Percentiles rank a stretch among this genome's conserved stretches.
Evolutionary conservation across 345 rosid genomes (phyloP).

Genomic region (Pistacia integerrima): DNA sequence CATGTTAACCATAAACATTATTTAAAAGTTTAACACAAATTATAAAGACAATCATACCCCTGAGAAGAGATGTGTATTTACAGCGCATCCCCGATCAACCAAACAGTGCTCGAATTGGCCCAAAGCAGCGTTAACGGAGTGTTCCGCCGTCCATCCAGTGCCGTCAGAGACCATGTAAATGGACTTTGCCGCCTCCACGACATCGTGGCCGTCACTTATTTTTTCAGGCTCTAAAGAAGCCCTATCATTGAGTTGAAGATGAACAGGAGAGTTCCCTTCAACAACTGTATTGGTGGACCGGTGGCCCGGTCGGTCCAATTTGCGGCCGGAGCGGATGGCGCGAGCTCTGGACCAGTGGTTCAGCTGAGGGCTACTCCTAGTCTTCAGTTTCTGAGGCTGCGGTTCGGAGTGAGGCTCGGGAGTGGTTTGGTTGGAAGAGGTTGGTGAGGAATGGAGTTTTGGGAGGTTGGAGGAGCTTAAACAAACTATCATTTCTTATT

Average conservation of each 20-base stretch:
- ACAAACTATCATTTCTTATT: conserved; percentile 44
- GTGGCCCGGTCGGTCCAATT: conserved; percentile 50
- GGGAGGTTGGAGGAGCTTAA: conserved; percentile 45
- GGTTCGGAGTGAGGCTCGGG: conserved; percentile 35
- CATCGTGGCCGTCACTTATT: conserved; percentile 29
- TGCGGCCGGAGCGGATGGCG: conserved; percentile 62
- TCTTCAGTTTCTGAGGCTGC: conserved; percentile 51
- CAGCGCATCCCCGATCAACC: conserved; percentile 88
- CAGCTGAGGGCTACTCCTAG: conserved; percentile 72
- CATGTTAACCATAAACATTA: no score
- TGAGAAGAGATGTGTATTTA: conserved; percentile 86
- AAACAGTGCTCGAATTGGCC: conserved; percentile 90
- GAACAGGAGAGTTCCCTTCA: conserved; percentile 21
- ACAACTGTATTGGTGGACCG: conserved; percentile 18
- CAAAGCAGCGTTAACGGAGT: conserved; percentile 81
- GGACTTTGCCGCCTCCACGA: conserved; percentile 46
- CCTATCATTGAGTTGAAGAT: conserved; percentile 21
- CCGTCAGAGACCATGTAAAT: conserved; percentile 93
- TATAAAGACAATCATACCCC: conserved; percentile 55
- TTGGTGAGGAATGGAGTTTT: conserved; percentile 23
- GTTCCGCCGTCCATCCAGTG: conserved; percentile 96
- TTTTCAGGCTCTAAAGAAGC: conserved; percentile 23
- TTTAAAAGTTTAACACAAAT: no score
- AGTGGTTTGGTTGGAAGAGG: conserved; percentile 29
- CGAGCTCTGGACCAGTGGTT: conserved; percentile 92